Percentiles rank a stretch among this genome's conserved stretches.
Evolutionary conservation across 495 filamentous ascomycete species (phyloP).

Genomic region (Penicillium mononematosum): DNA sequence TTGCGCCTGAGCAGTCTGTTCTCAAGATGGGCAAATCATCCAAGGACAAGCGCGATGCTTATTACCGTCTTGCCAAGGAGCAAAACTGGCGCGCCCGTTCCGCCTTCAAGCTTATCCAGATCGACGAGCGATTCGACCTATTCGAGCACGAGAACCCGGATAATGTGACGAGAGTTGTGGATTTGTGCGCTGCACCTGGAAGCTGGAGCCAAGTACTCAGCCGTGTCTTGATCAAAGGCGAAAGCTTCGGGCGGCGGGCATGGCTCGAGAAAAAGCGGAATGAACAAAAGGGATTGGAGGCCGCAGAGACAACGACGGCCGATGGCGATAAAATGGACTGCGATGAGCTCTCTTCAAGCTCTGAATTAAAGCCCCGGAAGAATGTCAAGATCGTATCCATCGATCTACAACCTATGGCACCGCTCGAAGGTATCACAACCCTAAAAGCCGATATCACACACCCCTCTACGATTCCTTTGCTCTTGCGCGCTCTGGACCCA

Average conservation of each 20-base stretch:
- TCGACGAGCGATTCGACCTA: conserved; percentile 95
- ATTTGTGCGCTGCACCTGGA: conserved; percentile 93
- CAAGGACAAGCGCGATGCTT: conserved; percentile 97
- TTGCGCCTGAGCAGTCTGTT: background rate
- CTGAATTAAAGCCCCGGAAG: conserved; percentile 55
- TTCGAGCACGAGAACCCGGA: conserved; percentile 62
- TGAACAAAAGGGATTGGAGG: conserved; percentile 43
- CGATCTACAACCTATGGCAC: conserved; percentile 92
- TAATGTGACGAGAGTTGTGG: conserved; percentile 85
- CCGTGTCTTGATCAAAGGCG: conserved; percentile 85
- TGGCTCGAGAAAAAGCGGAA: conserved; percentile 78
- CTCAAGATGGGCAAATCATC: conserved; percentile 88
- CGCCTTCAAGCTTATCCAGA: conserved; percentile 94
- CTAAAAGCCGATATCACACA: conserved; percentile 96
- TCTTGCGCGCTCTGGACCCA: conserved; percentile 80
- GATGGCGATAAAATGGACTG: conserved; percentile 20
- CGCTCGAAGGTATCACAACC: conserved; percentile 85
- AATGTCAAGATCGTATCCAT: conserved; percentile 93
- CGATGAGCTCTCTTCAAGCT: conserved; percentile 32
- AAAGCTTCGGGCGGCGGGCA: conserved; percentile 77
- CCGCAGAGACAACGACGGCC: conserved; percentile 29
- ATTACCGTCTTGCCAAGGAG: conserved; percentile 96
- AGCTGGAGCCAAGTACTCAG: conserved; percentile 97
- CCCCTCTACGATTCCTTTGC: conserved; percentile 85
- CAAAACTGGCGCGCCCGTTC: conserved; percentile 96